Evolutionary conservation across 148 eudicot species (phyloP).

Genomic region (Selenicereus undatus): DNA sequence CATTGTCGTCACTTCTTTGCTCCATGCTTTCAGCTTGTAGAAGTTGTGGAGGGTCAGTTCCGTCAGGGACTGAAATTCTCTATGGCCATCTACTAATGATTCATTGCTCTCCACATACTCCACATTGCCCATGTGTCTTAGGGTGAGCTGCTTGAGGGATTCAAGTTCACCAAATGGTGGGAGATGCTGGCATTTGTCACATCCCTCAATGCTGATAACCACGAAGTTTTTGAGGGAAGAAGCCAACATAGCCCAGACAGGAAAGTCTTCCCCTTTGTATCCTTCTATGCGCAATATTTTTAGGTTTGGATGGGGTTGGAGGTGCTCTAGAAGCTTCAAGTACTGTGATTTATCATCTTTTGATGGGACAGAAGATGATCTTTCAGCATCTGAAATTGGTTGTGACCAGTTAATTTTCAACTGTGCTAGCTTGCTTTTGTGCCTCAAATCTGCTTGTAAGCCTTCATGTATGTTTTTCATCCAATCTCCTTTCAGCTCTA

Average conservation of each 20-base stretch:
- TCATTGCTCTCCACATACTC: slow-evolving; percentile 8
- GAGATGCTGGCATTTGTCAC: slow-evolving; percentile 23
- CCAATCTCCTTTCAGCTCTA: slow-evolving; percentile 26
- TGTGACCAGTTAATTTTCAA: slow-evolving; percentile 22
- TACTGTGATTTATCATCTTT: neutral
- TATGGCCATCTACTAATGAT: neutral
- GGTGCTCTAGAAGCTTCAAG: neutral
- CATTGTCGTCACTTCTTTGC: slow-evolving; percentile 1
- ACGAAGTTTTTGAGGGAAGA: slow-evolving; percentile 21
- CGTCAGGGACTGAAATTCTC: slow-evolving; percentile 12
- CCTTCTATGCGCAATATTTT: slow-evolving; percentile 29
- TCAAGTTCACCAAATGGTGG: slow-evolving; percentile 29
- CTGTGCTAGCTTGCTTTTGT: slow-evolving; percentile 9
- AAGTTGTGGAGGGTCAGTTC: slow-evolving; percentile 33
- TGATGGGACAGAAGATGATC: neutral
- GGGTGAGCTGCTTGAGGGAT: slow-evolving; percentile 24
- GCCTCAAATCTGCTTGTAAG: neutral
- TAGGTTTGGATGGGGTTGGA: slow-evolving; percentile 19
- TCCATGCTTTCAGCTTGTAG: slow-evolving; percentile 22
- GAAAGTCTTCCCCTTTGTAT: slow-evolving; percentile 23
- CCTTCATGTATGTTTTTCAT: slow-evolving; percentile 12
- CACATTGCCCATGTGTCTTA: slow-evolving; percentile 31
- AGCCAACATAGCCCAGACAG: slow-evolving; percentile 26
- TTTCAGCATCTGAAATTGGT: neutral
- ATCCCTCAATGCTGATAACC: slow-evolving; percentile 29